Conservation (phyloP, 2,329 filamentous ascomycete species). For the Aspergillus costaricaensis region DNA sequence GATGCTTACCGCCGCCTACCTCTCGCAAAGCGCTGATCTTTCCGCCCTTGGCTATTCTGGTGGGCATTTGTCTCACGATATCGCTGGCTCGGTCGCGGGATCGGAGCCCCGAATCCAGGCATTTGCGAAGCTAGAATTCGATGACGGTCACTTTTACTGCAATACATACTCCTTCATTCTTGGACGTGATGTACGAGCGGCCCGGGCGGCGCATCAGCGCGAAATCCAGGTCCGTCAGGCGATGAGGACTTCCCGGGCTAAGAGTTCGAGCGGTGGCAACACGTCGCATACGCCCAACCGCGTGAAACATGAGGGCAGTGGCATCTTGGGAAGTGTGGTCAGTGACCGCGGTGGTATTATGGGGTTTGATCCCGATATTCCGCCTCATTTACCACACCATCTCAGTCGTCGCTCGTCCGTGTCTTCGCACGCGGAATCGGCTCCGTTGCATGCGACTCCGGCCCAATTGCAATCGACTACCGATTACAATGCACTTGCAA, state of each 20-base stretch:
- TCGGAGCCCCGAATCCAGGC: conserved; percentile 55
- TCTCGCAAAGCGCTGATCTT: conserved; percentile 39
- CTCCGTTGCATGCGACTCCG: conserved; percentile 40
- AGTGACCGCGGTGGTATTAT: conserved; percentile 60
- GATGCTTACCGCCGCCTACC: conserved; percentile 41
- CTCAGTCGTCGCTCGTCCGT: conserved; percentile 53
- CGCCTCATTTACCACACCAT: conserved; percentile 42
- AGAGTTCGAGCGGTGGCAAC: conserved; percentile 50
- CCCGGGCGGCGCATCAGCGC: conserved; percentile 48
- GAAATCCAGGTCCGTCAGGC: conserved; percentile 46
- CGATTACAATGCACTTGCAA: conserved; percentile 51
- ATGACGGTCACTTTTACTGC: conserved; percentile 67
- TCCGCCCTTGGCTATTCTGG: conserved; percentile 38
- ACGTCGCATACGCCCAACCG: conserved; percentile 48
- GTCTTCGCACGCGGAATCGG: conserved; percentile 47
- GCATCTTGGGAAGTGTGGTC: conserved; percentile 53
- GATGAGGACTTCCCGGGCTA: conserved; percentile 44
- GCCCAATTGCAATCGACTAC: conserved; percentile 41
- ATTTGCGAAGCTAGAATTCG: conserved; percentile 65
- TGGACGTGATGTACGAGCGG: conserved; percentile 61
- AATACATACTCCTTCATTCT: conserved; percentile 64
- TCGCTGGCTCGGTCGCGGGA: conserved; percentile 39
- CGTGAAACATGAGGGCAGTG: conserved; percentile 47
- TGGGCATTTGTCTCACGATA: conserved; percentile 30
- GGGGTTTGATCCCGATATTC: conserved; percentile 48